phyloP scores from a whole-genome alignment of 1,139 yeast species.

The Nakaseomyces glabratus region DNA sequence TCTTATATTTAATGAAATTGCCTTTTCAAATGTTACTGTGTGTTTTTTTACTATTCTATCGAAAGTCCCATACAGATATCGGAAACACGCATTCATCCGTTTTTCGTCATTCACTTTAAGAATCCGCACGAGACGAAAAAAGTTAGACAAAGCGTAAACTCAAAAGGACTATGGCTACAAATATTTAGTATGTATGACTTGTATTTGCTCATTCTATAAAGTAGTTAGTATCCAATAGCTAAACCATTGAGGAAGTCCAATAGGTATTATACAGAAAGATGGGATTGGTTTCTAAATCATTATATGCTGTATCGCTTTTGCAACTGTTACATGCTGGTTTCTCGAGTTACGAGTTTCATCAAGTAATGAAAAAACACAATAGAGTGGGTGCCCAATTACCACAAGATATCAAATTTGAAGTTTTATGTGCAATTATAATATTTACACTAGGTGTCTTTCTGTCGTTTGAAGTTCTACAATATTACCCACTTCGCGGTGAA shows the following conservation, averaged over 20 bases:
- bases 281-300: conserved; percentile 17
- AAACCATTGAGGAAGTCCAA: too few relatives aligned
- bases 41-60: too few relatives aligned
- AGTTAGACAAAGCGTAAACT: too few relatives aligned
- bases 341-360: conserved; percentile 30
- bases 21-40: background rate
- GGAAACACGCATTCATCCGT: too few relatives aligned
- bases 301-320: conserved; percentile 17
- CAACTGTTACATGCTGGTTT: conserved; percentile 29
- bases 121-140: too few relatives aligned
- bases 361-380: conserved; percentile 15
- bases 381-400: conserved; percentile 17
- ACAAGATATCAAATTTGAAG: conserved; percentile 26
- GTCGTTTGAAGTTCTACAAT: conserved; percentile 22
- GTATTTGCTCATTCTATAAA: too few relatives aligned
- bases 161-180: background rate
- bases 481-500: conserved; percentile 18
- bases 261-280: too few relatives aligned
- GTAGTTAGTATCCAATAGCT: too few relatives aligned
- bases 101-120: too few relatives aligned
- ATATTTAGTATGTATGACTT: background rate
- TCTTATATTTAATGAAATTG: too few relatives aligned
- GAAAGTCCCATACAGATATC: too few relatives aligned
- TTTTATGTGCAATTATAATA: conserved; percentile 18
- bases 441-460: conserved; percentile 22